Evolutionary conservation across 2,329 filamentous ascomycete genomes (phyloP).

Genomic region (Sphaerulina populicola): DNA sequence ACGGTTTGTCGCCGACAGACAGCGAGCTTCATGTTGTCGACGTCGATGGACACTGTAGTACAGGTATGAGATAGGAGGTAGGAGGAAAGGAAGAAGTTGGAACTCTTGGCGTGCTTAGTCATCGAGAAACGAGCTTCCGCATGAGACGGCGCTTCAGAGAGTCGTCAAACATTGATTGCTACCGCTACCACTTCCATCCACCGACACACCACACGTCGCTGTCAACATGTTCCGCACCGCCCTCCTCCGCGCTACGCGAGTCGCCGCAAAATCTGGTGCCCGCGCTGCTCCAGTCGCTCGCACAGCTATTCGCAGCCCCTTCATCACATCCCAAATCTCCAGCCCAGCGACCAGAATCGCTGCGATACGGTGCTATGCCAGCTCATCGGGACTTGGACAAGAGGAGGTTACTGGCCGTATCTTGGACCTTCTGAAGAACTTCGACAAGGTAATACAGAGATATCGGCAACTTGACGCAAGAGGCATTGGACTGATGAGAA

Average conservation of each 20-base stretch:
- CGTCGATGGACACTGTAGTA: no score
- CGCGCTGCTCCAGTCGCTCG: conserved; percentile 47
- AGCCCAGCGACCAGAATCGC: conserved; percentile 57
- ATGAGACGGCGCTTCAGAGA: background rate
- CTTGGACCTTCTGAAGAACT: conserved; percentile 84
- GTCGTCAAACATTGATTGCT: background rate
- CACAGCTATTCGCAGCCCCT: conserved; percentile 43
- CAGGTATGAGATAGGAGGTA: background rate
- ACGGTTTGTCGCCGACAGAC: no score
- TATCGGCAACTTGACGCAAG: background rate
- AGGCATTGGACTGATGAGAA: conserved; percentile 20
- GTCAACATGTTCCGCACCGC: conserved; percentile 80
- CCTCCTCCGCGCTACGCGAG: conserved; percentile 66
- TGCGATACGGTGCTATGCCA: conserved; percentile 76
- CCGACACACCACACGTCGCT: conserved; percentile 4
- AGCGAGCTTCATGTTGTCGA: no score
- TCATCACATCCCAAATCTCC: conserved; percentile 54
- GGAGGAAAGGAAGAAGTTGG: background rate
- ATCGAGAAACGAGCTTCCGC: background rate
- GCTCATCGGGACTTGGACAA: conserved; percentile 67
- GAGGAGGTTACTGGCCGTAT: conserved; percentile 86
- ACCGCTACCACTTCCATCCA: background rate
- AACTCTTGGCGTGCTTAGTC: background rate
- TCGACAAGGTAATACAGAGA: conserved; percentile 75
- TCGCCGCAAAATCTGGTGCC: conserved; percentile 37